Base-by-base conservation (phyloP, 306 rosid species). In the Cicer cuneatum region DNA sequence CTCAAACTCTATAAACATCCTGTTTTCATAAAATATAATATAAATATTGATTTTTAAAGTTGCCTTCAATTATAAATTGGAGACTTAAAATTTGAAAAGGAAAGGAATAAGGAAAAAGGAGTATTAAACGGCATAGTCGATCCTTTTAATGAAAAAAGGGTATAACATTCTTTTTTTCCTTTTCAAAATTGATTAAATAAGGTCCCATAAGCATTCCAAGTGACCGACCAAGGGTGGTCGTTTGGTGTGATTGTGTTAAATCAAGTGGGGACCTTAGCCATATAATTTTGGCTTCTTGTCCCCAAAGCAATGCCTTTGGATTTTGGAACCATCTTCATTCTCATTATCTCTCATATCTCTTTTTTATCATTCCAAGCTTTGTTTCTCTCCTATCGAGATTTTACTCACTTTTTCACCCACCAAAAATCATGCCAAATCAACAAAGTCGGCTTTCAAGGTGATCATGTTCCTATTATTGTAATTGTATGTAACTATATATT, bases 261-360 rank as follows among this genome's bases (percentile, higher is more conserved):
- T 75, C 73, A 80, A 33, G 63, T 35, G 77, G 88, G 73, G 80
- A 82, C 87, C 77, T 75, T 61, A 59, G 60, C 49, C 88, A 81
- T 81, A 74, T 54, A 81, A 77, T 59, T 74, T 88, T 86, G 90
- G 92, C 89, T 81, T 86, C 86, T 85, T 86, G 84, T 86, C 82
- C 39, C 47, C 87, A 88, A 90, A 88, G 89, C 83, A 83, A 85
- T 77, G 80, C 83, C 84, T 84, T 86, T 82, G 87, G 84, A 84
- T 65, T 82, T 78, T 72, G 83, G 75, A 82, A 77, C 73, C 71
- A 49, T 71, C 61, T 63, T 65, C 80, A 39, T 67, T 11, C 11
- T 43, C 71, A 21, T 21, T 61, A 43, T 52, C 65, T 60, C 49
- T 68, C 63, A 15, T 35, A 42, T 72, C 82, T 59, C 83, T 29